phyloP scores from a whole-genome alignment of 306 rosid species.

The Ziziphus jujuba region DNA sequence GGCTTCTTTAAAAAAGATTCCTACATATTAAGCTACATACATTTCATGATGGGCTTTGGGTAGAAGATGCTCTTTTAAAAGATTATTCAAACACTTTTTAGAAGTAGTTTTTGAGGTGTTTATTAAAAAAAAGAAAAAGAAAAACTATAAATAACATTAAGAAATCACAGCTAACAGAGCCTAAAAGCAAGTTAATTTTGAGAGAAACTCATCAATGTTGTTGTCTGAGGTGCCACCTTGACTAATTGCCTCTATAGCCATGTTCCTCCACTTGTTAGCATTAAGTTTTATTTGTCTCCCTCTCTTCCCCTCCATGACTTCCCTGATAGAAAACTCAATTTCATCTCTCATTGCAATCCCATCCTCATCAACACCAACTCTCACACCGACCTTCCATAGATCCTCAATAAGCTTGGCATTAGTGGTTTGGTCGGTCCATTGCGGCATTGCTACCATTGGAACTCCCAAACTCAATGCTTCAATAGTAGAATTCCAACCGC shows the following conservation, averaged over 20 bases:
- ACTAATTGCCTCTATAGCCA: slow-evolving; percentile 8
- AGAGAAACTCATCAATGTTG: slow-evolving; percentile 19
- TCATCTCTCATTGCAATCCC: slow-evolving; percentile 16
- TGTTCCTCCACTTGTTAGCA: slow-evolving; percentile 8
- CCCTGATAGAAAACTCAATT: slow-evolving; percentile 7
- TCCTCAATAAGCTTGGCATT: slow-evolving; percentile 18
- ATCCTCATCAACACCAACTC: background rate
- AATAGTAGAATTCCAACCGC: slow-evolving; percentile 59
- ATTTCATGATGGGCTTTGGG: too few species aligned
- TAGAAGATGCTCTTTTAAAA: too few species aligned
- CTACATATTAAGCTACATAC: too few species aligned
- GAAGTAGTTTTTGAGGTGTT: too few species aligned
- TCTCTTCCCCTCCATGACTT: slow-evolving; percentile 19
- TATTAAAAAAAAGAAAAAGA: too few species aligned
- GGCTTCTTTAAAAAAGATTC: too few species aligned
- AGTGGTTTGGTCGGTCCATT: slow-evolving; percentile 25
- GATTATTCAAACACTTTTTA: too few species aligned
- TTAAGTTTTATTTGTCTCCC: slow-evolving; percentile 12
- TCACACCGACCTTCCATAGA: slow-evolving; percentile 22
- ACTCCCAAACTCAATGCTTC: slow-evolving; percentile 35
- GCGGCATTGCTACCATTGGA: slow-evolving; percentile 23
- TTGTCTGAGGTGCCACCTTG: slow-evolving; percentile 13
- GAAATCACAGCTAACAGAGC: too few species aligned
- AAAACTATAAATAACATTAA: too few species aligned
- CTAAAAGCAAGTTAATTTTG: background rate